A percentile compares a stretch with the other conserved stretches of the same genome.
Conservation (phyloP, 1,139 yeast species). For the Hemisphaericaspora xylanilytica region DNA sequence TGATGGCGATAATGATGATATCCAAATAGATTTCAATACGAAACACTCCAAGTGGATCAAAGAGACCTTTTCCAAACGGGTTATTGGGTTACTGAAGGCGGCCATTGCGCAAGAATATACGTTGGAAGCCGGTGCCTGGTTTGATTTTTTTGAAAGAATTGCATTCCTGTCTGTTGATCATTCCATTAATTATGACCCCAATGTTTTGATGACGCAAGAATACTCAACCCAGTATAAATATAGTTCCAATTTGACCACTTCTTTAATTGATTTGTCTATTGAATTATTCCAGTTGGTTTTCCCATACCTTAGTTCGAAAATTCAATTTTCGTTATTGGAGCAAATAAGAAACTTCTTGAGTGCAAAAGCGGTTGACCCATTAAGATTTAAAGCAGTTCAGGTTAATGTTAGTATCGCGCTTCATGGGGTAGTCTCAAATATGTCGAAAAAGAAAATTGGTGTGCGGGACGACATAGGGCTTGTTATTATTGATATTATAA, state of each 20-base stretch:
- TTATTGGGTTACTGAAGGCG: constrained; percentile 7
- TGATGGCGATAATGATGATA: background rate
- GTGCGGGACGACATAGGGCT: constrained; percentile 48
- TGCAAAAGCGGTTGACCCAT: constrained; percentile 28
- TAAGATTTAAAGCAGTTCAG: constrained; percentile 48
- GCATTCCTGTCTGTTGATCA: constrained; percentile 26
- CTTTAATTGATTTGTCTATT: constrained; percentile 73
- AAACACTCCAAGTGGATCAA: constrained; percentile 11
- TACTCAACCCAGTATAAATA: constrained; percentile 26
- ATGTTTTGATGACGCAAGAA: constrained; percentile 24
- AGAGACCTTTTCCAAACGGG: constrained; percentile 17
- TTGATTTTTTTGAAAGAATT: constrained; percentile 30
- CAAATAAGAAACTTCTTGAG: constrained; percentile 59
- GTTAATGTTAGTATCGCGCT: constrained; percentile 65
- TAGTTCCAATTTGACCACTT: constrained; percentile 41
- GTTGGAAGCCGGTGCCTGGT: constrained; percentile 23
- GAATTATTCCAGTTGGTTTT: constrained; percentile 71
- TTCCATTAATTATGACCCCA: constrained; percentile 37
- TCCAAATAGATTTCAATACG: background rate
- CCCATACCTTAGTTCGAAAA: constrained; percentile 71
- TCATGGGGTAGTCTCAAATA: constrained; percentile 50
- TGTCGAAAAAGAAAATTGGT: constrained; percentile 22
- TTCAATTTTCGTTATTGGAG: constrained; percentile 83
- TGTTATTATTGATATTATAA: constrained; percentile 58
- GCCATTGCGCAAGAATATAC: constrained; percentile 7